These are phyloP conservation scores for Fraxinus pennsylvanica DNA, from an alignment of 257 asterid species.

Conservation along the genomic window DNA sequence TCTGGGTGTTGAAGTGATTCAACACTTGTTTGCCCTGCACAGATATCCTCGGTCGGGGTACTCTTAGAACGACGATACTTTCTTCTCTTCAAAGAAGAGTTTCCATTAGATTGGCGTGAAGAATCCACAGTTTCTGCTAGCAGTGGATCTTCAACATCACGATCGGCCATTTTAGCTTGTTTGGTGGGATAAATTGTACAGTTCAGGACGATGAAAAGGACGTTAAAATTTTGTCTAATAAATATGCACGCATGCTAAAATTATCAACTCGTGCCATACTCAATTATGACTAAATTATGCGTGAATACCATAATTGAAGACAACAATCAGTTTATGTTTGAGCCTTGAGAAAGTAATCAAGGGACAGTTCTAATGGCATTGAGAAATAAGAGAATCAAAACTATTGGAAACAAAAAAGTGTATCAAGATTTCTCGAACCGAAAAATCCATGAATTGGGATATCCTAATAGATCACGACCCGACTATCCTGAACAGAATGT, in stretches of 20 bases:
- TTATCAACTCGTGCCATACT: too few species aligned
- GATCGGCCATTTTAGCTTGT: slow-evolving; percentile 38
- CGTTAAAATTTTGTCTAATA: neutral
- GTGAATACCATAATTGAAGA: too few species aligned
- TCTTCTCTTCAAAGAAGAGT: slow-evolving; percentile 36
- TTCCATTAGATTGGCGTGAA: slow-evolving; percentile 29
- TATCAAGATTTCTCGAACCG: too few species aligned
- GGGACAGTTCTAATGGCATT: too few species aligned
- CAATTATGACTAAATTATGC: too few species aligned
- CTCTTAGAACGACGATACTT: slow-evolving; percentile 28
- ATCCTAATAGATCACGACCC: neutral
- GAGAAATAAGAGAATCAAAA: neutral
- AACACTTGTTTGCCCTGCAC: slow-evolving; percentile 23
- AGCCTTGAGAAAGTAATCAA: too few species aligned
- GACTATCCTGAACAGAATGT: neutral
- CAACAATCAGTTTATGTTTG: too few species aligned
- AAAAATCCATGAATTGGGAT: neutral
- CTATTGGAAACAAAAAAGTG: neutral
- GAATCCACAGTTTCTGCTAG: slow-evolving; percentile 40
- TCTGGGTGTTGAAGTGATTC: slow-evolving; percentile 26
- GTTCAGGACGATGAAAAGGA: neutral
- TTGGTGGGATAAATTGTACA: neutral
- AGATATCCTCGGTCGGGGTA: slow-evolving; percentile 15
- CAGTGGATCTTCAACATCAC: slow-evolving; percentile 54
- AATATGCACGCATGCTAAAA: too few species aligned